Base-by-base conservation (phyloP, 345 rosid genomes). In the Sisymbrium altissimum region DNA sequence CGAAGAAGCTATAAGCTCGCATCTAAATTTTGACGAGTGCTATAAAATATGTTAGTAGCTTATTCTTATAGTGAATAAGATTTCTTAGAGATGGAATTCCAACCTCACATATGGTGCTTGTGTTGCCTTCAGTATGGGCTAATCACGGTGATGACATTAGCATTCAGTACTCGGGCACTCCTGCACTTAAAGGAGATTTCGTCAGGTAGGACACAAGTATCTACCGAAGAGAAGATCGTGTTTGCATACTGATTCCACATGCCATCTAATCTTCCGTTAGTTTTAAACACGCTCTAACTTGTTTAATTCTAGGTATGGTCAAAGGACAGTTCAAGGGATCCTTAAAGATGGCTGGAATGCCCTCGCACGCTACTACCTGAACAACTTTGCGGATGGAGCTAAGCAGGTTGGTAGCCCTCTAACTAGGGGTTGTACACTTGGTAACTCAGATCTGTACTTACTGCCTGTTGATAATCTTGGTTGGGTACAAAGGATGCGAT, bases 151-250 rank as follows among this genome's bases (percentile, higher is more conserved):
- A 95, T 78, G 99, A 95, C 30, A 69, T 92, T 78, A 92, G 99
- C 87, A 86, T 90, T 81, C 99, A 95, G 64, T 95, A 92, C 81
- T 95, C 99, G 6, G 99, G 98, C 60, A 92, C 97, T 78, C 93
- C 96, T 74, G 97, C 99, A 76, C 77, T 93, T 25, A 89, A 93
- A 85, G 98, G 98, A 83, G 97, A 91, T 72, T 93, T 89, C 64
- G 96, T 91, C 83, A 89, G 98, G 99, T 94, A 71, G 30, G 40
- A 9, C 53, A 13, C 39, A 17, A 17, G 41, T 72, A 41, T n/a
- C n/a, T 13, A 25, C 5, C 2, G 56, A 52, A n/a, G n/a, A n/a
- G n/a, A n/a, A n/a, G n/a, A 52, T 32, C 23, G 32, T 63, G 60
- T 38, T 72, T 13, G 50, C 49, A 63, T 27, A 27, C 9, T 43